Evolutionary conservation across 495 filamentous ascomycete species (phyloP), one percentile per base, ranked within the genome.

Genomic region (Trichoderma parareesei): DNA sequence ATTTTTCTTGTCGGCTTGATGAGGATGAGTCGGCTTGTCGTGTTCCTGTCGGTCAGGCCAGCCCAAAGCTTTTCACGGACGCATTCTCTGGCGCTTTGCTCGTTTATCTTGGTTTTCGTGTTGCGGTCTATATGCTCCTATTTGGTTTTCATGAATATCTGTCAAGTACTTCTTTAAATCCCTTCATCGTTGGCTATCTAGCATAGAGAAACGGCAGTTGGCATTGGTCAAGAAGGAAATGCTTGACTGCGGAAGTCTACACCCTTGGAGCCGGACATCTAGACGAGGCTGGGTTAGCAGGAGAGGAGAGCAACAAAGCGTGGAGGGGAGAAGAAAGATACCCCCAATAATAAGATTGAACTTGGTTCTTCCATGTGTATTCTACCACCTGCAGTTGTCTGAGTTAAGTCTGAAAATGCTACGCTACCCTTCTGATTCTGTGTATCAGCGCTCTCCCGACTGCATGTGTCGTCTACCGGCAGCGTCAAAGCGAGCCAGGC

Each of bases 291-390:
- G 69, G 18, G 73, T 75, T 53, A 71, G 71, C 49, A 64, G 57
- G 20, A n/a, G n/a, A n/a, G n/a, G n/a, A n/a, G n/a, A 68, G 65
- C 46, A 49, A 49, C 5, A 69, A 64, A 16, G 74, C 78, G 14
- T 72, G 77, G 62, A 76, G 33, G 35, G 11, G 60, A 61, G 63
- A 76, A 43, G 35, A 20, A 38, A 61, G 60, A 61, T 61, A 61
- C 60, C 60, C 60, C 38, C 60, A 61, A 43, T 40, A 61, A 41
- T 61, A 35, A 37, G 60, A 61, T 10, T 37, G 60, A 61, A 20
- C 16, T 61, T 43, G 60, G 35, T 27, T 14, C 38, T 61, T 18
- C 11, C 60, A 61, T 61, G 4, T 11, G 11, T 9, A 57, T 37
- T 18, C 44, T 48, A 5, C n/a, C 44, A 48, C 10, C 44, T 7